Evolutionary conservation across 176 grass and related monocot species (phyloP), one percentile per base, ranked within the genome.

Genomic region (Cenchrus fungigraminus): DNA sequence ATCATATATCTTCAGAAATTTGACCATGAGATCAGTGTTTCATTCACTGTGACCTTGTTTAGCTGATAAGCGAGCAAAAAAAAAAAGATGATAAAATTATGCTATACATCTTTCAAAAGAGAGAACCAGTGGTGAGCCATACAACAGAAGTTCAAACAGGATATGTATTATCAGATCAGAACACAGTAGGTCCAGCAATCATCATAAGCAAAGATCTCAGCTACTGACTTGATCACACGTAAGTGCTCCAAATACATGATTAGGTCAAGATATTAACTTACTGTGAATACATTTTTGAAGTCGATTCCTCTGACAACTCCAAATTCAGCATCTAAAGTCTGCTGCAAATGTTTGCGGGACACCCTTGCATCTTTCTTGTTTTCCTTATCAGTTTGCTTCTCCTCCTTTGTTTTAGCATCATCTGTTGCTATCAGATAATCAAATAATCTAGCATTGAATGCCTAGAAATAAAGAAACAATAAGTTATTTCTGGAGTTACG

Each of bases 341-440:
- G 93, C 61, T 90, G 90, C 66, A 75, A 77, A 45, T 88, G 54
- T 65, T 92, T 98, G 74, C 79, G 86, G 14, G 96, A 87, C 49
- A 61, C 86, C 78, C 51, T 93, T 29, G 91, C 88, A 68, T 83
- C 74, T 62, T 63, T 85, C 71, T 74, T 87, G 45, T 71, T 92
- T 88, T 92, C 80, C 65, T 88, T 90, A 69, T 89, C 82, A 65
- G 72, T 74, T 79, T 85, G 89, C 32, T 94, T 91, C 60, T 43
- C 76, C 72, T 89, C 89, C 73, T 89, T 98, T 57, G 89, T 82
- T 71, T 90, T 94, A 84, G 71, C 83, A 8, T 88, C 89, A 89
- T 98, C 95, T 17, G 93, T 91, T 82, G 96, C 96, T 85, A 98
- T 95, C 76, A 98, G 79, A 92, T 95, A 92, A 94, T 94, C 96